Base-by-base conservation (phyloP, 164 flowering plant genomes). In the Tetracentron sinense region DNA sequence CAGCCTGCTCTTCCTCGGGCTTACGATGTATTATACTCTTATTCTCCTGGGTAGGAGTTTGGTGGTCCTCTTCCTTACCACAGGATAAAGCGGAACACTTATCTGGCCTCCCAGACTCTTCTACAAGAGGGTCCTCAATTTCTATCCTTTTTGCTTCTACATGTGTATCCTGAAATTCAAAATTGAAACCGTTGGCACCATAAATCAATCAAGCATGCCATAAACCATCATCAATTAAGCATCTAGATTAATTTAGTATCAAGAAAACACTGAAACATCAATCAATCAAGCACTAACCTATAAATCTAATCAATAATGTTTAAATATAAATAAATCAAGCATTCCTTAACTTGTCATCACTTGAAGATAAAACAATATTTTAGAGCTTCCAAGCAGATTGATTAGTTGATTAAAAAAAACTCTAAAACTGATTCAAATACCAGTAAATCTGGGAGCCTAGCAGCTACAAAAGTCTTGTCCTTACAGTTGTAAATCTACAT, bases 1-100 rank as follows among this genome's bases (percentile, higher is more conserved):
- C 81, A 17, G 33, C 47, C 30, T 63, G 77, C 6, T 73, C 80
- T 52, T 62, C 78, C 44, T 68, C 74, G 12, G 62, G 27, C 29
- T 68, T 71, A 21, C 66, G 22, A 49, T 21, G 46, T 12, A 19
- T 29, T 19, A 48, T 25, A 23, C 29, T 60, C 58, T 66, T 61
- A 10, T 61, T 29, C 35, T 56, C 55, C 16, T 31, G 57, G 4
- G n/a, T n/a, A 33, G 54, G 16, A 53, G 53, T 31, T 57, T 65
- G 71, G 10, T 49, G 19, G 28, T 64, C 42, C 23, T 69, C 71
- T 56, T 75, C 70, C 31, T 65, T 52, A 27, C 15, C 31, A 66
- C 63, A 42, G 5, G 42, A 56, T 42, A 56, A 26, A 54, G 11
- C 42, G 56, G 66, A 56, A 25, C 64, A 63, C 26, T 58, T 60